Evolutionary conservation across 148 eudicot species (phyloP).

Genomic region (Spergularia bocconei): DNA sequence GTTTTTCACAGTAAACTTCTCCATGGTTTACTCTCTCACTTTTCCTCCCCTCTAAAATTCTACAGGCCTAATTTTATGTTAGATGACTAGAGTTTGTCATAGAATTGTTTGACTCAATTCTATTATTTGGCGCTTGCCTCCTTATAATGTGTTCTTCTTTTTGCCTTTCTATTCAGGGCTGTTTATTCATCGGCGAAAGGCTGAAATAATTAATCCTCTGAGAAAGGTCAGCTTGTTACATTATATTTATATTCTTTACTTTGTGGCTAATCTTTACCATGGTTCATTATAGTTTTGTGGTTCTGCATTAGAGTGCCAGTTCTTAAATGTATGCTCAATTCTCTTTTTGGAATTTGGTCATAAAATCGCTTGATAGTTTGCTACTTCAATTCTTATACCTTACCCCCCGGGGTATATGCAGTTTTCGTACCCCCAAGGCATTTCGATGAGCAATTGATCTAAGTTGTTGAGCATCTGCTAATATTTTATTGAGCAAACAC

Average conservation of each 20-base stretch:
- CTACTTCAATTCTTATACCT: too few species aligned
- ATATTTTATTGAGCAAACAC: too few species aligned
- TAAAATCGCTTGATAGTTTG: neutral
- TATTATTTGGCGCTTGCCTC: neutral
- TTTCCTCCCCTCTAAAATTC: too few species aligned
- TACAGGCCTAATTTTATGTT: too few species aligned
- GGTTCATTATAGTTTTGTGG: neutral
- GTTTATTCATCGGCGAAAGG: constrained; percentile 97
- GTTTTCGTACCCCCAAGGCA: too few species aligned
- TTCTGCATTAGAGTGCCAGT: neutral
- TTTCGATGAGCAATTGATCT: too few species aligned
- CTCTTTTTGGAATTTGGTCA: neutral
- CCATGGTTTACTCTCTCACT: too few species aligned
- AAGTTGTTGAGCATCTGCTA: too few species aligned
- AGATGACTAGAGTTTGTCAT: neutral
- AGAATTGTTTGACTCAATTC: neutral
- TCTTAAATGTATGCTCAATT: neutral
- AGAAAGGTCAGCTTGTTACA: constrained; percentile 63
- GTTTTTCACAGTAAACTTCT: too few species aligned
- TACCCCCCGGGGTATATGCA: too few species aligned
- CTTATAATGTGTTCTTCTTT: neutral
- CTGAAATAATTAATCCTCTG: constrained; percentile 67
- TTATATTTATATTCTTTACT: neutral
- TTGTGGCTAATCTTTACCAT: neutral
- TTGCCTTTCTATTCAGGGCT: constrained; percentile 51